Base-by-base conservation (phyloP, 2,329 filamentous ascomycete genomes). In the Thelonectria olida region DNA sequence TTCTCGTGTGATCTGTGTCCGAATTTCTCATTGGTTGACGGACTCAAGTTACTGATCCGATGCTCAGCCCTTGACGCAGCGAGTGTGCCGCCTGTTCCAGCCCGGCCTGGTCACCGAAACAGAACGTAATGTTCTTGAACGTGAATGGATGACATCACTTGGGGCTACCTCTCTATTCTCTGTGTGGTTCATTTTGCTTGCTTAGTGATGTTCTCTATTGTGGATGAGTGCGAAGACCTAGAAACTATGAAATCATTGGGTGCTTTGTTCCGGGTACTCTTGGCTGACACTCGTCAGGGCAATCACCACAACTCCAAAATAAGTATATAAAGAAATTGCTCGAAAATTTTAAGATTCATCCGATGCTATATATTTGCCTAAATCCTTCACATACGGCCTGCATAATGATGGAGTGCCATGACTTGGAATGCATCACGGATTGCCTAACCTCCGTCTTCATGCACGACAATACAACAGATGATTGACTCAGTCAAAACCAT, bases 271-370 rank as follows among this genome's bases (percentile, higher is more conserved):
- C n/a, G n/a, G 50, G 36, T 57, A 48, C 17, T 10, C 58, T 45
- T 9, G 15, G 12, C 19, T 15, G 19, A 50, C 41, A 62, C 48
- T 44, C 20, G 25, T 52, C 67, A 69, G 60, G 58, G 54, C 58
- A 66, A 47, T 60, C 55, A 51, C 58, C 59, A 66, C 54, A 66
- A 67, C 48, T 55, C 42, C 38, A 44, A 44, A 42, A 28, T 25
- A 13, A 27, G 9, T 3, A 1, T 20, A 27, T n/a, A 8, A 28
- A 47, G 23, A 23, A 13, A 12, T 9, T 44, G 4, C 19, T 10
- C 39, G 9, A 19, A 22, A 3, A 3, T 53, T 38, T 25, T 3
- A n/a, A 4, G 2, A 54, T 17, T 4, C 9, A 3, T 15, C 15
- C 12, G 2, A 34, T 34, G 7, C 5, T 15, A 3, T 34, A 34